A percentile compares a stretch with the other conserved stretches of the same genome.
phyloP scores from a whole-genome alignment of 2,329 filamentous ascomycete species.

The Penicillium sp. region DNA sequence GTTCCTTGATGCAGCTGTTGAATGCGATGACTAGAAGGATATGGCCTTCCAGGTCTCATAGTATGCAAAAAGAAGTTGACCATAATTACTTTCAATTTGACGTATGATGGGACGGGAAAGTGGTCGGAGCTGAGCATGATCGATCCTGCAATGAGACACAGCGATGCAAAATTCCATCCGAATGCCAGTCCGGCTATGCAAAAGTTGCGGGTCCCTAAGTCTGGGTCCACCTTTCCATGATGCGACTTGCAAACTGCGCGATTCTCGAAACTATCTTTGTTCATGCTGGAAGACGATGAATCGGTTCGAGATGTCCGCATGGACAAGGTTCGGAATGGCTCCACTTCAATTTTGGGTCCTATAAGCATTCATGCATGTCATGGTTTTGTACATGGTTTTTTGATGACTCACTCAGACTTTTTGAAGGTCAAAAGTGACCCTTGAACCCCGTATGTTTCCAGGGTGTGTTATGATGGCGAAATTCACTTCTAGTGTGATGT shows the following conservation, averaged over 20 bases:
- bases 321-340: not conserved
- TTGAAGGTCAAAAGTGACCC: not conserved
- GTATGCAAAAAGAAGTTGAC: conserved; percentile 1
- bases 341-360: not conserved
- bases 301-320: not conserved
- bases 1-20: conserved; percentile 1
- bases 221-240: not conserved
- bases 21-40: not conserved
- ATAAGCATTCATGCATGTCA: not conserved
- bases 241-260: not conserved
- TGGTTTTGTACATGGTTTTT: not conserved
- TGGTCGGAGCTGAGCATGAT: not conserved
- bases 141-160: not conserved
- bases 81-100: not conserved
- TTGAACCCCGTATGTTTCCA: not conserved
- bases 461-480: not conserved
- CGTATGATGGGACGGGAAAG: not conserved
- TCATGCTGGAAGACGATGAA: not conserved
- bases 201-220: not conserved
- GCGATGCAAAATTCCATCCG: not conserved
- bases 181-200: not conserved
- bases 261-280: not conserved
- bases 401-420: not conserved
- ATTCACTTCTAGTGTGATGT: not conserved
- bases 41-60: not conserved